Evolutionary conservation across 495 filamentous ascomycete species (phyloP), one percentile per base, ranked within the genome.

Genomic region (Lasiosphaeria miniovina): DNA sequence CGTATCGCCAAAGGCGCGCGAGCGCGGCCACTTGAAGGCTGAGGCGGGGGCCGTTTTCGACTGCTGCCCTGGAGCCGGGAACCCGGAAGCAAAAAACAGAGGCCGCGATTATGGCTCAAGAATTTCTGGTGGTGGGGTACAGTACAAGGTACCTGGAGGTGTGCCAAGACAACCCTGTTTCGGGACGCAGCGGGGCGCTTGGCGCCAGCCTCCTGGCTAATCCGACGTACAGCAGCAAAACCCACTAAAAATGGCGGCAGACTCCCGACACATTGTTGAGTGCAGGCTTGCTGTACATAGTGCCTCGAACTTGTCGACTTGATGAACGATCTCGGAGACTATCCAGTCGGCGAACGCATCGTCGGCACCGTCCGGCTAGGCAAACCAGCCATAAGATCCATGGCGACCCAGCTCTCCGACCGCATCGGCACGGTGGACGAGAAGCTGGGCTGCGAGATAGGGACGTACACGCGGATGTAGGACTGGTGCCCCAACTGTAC

Each of bases 51-150:
- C 48, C 48, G 31, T 50, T 50, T 50, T 50, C 48, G 48, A 50
- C 48, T 50, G 48, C 48, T 50, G 48, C 48, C 48, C 48, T 50
- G 48, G 48, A 50, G 48, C 48, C 48, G 48, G 48, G 48, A 50
- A 50, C 48, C 48, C 48, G 48, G 48, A 50, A 50, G 48, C 48
- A 50, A 50, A 50, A 50, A 50, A 50, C n/a, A 50, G 48, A 50
- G 48, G 48, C 48, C 48, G 48, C 14, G 48, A 50, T 50, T 50
- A 50, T 50, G 48, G 48, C 48, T 50, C 48, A 50, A 50, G 48
- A 50, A 50, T 50, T 50, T 50, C 48, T 50, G 4, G 48, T 50
- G 48, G 48, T 50, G 48, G 48, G 48, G 48, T 50, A 17, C 14
- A 50, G 48, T 50, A 50, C 48, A 50, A 50, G 48, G 48, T 50